Percentiles rank a stretch among this genome's conserved stretches.
Conservation (phyloP, 2,329 filamentous ascomycete genomes). For the Endothia cerciana region DNA sequence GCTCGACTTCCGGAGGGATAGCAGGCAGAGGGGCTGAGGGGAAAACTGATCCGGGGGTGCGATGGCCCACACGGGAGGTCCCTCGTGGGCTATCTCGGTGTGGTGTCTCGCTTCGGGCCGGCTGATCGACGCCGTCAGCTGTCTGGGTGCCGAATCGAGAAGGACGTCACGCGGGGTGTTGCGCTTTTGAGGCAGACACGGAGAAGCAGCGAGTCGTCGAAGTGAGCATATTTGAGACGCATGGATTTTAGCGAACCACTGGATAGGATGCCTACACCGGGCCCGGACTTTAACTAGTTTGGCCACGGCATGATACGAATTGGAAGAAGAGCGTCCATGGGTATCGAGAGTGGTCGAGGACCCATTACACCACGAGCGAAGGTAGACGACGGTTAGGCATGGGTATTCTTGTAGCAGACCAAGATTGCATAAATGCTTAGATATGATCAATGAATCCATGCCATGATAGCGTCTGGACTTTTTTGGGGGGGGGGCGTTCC, state of each 20-base stretch:
- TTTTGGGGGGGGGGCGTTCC: too few relatives aligned
- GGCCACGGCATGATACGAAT: not conserved
- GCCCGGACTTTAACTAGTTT: not conserved
- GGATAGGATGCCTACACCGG: not conserved
- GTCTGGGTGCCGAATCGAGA: not conserved
- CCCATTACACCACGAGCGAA: not conserved
- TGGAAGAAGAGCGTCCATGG: not conserved
- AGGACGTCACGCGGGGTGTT: not conserved
- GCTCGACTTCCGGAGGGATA: conserved; percentile 53
- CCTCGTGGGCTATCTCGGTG: not conserved
- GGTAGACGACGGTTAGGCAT: not conserved
- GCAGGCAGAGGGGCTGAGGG: conserved; percentile 8
- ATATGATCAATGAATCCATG: too few relatives aligned
- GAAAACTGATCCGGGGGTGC: not conserved
- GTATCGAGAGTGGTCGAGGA: not conserved
- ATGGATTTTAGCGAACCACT: not conserved
- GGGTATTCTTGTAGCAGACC: too few relatives aligned
- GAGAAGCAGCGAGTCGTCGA: not conserved
- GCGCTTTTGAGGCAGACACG: not conserved
- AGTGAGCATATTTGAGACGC: not conserved
- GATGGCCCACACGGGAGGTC: not conserved
- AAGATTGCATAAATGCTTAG: too few relatives aligned
- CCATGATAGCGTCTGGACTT: too few relatives aligned
- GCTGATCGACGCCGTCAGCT: not conserved
- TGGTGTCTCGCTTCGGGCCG: conserved; percentile 16